Conservation (phyloP, 495 filamentous ascomycete genomes). For the Lepraria neglecta region DNA sequence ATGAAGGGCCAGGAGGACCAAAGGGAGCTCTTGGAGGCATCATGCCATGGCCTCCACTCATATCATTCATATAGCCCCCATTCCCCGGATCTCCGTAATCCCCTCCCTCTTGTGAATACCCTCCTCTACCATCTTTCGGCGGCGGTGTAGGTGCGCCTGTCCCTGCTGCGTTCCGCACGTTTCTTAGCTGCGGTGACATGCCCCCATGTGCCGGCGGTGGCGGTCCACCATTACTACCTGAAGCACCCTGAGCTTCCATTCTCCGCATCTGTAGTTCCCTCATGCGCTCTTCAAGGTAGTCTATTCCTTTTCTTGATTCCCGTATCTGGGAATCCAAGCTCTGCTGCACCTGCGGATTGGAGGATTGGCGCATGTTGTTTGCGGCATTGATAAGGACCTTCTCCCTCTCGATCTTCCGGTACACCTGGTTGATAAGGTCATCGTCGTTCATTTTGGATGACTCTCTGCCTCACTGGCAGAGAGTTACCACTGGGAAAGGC, state of each 20-base stretch:
- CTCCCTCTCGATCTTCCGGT: slow-evolving; percentile 96
- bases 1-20: slow-evolving; percentile 62
- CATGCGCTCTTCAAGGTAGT: slow-evolving; percentile 87
- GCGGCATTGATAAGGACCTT: slow-evolving; percentile 92
- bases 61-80: slow-evolving; percentile 49
- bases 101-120: slow-evolving; percentile 42
- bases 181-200: slow-evolving; percentile 31
- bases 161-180: slow-evolving; percentile 28
- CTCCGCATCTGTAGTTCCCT: slow-evolving; percentile 78
- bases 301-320: slow-evolving; percentile 84
- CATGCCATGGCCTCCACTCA: slow-evolving; percentile 52
- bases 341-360: slow-evolving; percentile 83
- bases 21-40: slow-evolving; percentile 83
- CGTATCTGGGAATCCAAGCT: slow-evolving; percentile 87
- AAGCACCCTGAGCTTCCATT: slow-evolving; percentile 54
- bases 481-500: neutral
- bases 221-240: slow-evolving; percentile 32
- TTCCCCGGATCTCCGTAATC: slow-evolving; percentile 49
- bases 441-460: slow-evolving; percentile 60
- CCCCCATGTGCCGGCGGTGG: slow-evolving; percentile 41
- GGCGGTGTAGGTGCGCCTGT: slow-evolving; percentile 51
- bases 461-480: slow-evolving; percentile 6
- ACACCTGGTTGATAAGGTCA: slow-evolving; percentile 77
- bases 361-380: slow-evolving; percentile 88
- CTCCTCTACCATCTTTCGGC: slow-evolving; percentile 57